Conservation (phyloP, 2,329 filamentous ascomycete genomes). For the Pleochaeta shiraiana region DNA sequence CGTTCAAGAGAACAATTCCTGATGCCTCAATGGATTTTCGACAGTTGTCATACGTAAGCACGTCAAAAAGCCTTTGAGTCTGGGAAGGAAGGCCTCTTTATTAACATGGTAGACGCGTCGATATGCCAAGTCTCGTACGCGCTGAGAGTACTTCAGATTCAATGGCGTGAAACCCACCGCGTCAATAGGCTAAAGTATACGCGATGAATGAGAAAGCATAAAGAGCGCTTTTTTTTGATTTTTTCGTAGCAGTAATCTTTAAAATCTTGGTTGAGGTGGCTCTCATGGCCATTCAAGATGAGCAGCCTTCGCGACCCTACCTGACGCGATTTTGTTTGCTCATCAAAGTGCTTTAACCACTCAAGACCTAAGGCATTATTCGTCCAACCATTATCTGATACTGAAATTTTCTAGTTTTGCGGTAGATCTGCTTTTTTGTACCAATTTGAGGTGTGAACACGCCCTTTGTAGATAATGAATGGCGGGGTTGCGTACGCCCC, state of each 20-base stretch:
- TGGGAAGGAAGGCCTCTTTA: not conserved
- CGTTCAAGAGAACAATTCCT: too few relatives aligned
- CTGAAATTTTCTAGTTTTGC: conserved; percentile 15
- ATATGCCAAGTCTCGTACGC: conserved; percentile 3
- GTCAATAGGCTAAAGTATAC: conserved; percentile 22
- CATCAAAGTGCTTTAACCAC: conserved; percentile 20
- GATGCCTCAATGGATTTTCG: not conserved
- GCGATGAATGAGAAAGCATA: conserved; percentile 17
- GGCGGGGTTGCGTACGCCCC: not conserved
- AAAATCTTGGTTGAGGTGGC: conserved; percentile 16
- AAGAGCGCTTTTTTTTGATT: conserved; percentile 19
- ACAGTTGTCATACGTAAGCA: not conserved
- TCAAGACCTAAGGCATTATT: conserved; percentile 18
- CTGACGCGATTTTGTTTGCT: conserved; percentile 13
- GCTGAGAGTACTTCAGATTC: conserved; percentile 17
- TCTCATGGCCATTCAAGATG: conserved; percentile 20
- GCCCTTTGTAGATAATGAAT: not conserved
- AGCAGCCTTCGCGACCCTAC: conserved; percentile 18
- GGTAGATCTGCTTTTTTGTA: conserved; percentile 13
- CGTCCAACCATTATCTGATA: conserved; percentile 19
- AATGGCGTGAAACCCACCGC: conserved; percentile 20
- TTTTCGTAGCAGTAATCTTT: conserved; percentile 18
- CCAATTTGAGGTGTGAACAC: conserved; percentile 11
- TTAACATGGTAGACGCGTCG: not conserved
- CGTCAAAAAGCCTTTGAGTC: not conserved